Evolutionary conservation across 805 yeast genomes (phyloP).

Genomic region (Wickerhamiella brachini): DNA sequence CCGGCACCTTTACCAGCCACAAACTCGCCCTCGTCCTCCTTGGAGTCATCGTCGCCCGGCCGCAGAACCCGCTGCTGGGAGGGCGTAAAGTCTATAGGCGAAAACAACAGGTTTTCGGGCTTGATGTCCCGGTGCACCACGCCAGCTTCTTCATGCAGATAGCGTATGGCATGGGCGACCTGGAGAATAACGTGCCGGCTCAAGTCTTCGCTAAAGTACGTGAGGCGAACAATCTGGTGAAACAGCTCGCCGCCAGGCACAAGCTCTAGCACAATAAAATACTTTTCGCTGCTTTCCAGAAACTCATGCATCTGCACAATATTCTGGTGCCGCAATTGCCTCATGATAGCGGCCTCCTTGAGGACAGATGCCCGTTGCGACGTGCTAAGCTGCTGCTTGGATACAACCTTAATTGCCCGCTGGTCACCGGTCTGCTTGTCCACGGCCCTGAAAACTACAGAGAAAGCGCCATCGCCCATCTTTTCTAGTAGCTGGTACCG

Average conservation of each 20-base stretch:
- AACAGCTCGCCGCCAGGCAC: conserved; percentile 71
- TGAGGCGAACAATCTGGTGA: conserved; percentile 62
- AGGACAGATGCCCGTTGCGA: conserved; percentile 30
- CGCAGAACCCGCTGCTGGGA: conserved; percentile 22
- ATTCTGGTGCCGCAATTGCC: conserved; percentile 46
- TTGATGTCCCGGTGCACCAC: conserved; percentile 72
- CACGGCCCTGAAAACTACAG: conserved; percentile 63
- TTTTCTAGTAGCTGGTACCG: conserved; percentile 26
- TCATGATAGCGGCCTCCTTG: conserved; percentile 65
- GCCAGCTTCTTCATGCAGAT: conserved; percentile 56
- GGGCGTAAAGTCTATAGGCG: conserved; percentile 36
- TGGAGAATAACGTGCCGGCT: conserved; percentile 61
- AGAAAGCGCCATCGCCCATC: conserved; percentile 69
- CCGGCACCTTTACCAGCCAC: conserved; percentile 78
- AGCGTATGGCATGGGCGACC: conserved; percentile 54
- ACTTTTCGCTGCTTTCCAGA: conserved; percentile 37
- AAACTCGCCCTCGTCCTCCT: conserved; percentile 81
- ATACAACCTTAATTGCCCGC: conserved; percentile 67
- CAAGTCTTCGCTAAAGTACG: conserved; percentile 61
- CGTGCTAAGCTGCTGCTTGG: conserved; percentile 36
- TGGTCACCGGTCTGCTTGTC: conserved; percentile 31
- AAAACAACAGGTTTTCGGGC: conserved; percentile 63
- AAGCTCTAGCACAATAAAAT: conserved; percentile 53
- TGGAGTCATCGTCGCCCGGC: conserved; percentile 30
- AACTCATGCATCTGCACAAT: conserved; percentile 42